Evolutionary conservation across 208 protist genomes (phyloP).

Genomic region (Trypanosoma rangeli): DNA sequence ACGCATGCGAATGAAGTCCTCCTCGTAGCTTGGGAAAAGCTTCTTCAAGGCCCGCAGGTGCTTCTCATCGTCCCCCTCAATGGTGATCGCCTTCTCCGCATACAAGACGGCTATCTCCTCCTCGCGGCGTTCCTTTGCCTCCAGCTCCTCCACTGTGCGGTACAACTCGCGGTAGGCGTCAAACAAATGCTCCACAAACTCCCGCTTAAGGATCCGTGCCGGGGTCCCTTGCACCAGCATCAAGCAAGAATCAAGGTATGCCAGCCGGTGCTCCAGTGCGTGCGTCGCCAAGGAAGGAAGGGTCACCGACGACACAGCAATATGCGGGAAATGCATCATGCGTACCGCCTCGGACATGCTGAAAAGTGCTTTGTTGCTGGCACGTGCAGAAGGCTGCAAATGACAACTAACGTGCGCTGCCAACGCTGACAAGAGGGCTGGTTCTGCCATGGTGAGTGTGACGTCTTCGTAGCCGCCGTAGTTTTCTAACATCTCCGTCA

Average conservation of each 20-base stretch:
- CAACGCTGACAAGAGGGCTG: conserved; percentile 70
- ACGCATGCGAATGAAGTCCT: conserved; percentile 76
- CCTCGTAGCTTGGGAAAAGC: conserved; percentile 94
- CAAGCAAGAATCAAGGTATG: conserved; percentile 79
- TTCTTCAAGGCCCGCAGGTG: conserved; percentile 82
- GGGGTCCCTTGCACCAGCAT: conserved; percentile 48
- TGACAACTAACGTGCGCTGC: conserved; percentile 55
- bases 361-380: conserved; percentile 38
- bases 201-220: conserved; percentile 45
- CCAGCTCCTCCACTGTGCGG: conserved; percentile 65
- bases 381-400: conserved; percentile 11
- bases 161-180: conserved; percentile 67
- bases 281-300: conserved; percentile 30
- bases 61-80: conserved; percentile 93
- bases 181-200: conserved; percentile 70
- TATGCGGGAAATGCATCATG: conserved; percentile 67
- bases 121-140: conserved; percentile 68
- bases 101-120: conserved; percentile 90
- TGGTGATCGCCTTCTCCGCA: conserved; percentile 86
- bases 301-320: conserved; percentile 29
- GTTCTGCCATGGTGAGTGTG: conserved; percentile 74
- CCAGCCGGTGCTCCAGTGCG: conserved; percentile 57
- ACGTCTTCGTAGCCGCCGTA: conserved; percentile 90
- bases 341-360: conserved; percentile 37
- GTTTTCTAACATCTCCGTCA: conserved; percentile 54